Evolutionary conservation across 202 grass and related monocot genomes (phyloP).

Genomic region (Musa balbisiana): DNA sequence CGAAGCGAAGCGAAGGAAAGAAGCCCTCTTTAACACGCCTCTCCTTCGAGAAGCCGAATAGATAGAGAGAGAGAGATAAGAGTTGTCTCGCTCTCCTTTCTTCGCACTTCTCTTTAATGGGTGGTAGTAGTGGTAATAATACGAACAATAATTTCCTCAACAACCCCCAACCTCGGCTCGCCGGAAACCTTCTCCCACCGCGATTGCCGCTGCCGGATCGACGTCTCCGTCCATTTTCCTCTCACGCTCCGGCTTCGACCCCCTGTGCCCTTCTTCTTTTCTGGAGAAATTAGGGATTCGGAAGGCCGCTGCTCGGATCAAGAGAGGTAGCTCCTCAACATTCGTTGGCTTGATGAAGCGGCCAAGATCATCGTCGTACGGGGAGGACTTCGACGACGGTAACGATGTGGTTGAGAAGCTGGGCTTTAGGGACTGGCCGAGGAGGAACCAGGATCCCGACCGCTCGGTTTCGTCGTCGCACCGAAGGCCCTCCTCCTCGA

Average conservation of each 20-base stretch:
- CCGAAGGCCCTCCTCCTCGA: conserved; percentile 13
- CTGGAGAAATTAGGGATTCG: background rate
- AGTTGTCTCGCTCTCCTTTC: background rate
- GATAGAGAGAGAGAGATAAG: background rate
- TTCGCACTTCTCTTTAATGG: background rate
- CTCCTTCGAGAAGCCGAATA: background rate
- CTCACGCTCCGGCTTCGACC: too few relatives aligned
- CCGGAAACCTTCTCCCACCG: too few relatives aligned
- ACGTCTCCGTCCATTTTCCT: too few relatives aligned
- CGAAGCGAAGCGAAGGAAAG: background rate
- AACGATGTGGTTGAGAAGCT: conserved; percentile 1
- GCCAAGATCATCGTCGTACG: conserved; percentile 49
- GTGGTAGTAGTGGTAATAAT: background rate
- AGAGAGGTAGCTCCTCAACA: background rate
- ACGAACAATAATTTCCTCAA: background rate
- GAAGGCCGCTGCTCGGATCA: background rate
- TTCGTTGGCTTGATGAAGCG: conserved; percentile 53
- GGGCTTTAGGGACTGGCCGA: background rate
- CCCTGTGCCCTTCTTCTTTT: background rate
- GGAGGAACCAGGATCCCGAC: conserved; percentile 15
- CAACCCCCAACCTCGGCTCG: background rate
- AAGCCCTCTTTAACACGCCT: background rate
- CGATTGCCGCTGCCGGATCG: too few relatives aligned
- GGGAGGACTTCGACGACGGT: conserved; percentile 48
- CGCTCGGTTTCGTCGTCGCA: conserved; percentile 13